Conservation (phyloP, 345 rosid genomes). For the Eucalyptus regnans region DNA sequence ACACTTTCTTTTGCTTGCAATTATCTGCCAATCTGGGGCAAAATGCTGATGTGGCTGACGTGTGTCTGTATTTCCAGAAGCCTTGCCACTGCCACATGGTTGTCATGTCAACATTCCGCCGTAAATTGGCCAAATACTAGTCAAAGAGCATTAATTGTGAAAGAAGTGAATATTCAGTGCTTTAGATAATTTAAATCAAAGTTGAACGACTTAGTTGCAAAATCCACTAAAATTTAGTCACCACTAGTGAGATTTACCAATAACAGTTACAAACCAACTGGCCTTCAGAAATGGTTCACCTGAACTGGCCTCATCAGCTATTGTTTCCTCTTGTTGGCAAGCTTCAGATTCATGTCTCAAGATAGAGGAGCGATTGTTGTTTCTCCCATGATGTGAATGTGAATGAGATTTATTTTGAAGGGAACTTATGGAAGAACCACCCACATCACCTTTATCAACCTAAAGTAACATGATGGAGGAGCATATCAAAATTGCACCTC, state of each 20-base stretch:
- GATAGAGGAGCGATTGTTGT: neutral
- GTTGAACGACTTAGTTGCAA: neutral
- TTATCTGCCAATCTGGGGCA: neutral
- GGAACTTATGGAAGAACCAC: conserved; percentile 2
- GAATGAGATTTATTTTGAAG: conserved; percentile 8
- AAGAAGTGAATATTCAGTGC: neutral
- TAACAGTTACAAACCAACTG: neutral
- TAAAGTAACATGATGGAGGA: neutral
- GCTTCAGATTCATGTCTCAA: conserved; percentile 7
- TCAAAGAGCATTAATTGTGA: neutral
- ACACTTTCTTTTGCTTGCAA: neutral
- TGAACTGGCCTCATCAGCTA: neutral
- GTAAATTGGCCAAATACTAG: neutral
- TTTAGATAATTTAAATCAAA: neutral
- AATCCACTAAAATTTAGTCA: neutral
- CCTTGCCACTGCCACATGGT: neutral
- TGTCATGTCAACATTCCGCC: neutral
- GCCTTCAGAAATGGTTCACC: conserved; percentile 8
- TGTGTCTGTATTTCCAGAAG: neutral
- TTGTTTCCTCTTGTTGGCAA: neutral
- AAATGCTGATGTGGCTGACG: neutral
- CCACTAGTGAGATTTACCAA: neutral
- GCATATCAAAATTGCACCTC: neutral
- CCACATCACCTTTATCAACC: conserved; percentile 11
- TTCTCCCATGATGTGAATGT: neutral